phyloP scores from a whole-genome alignment of 2,329 filamentous ascomycete species.

The Verticillium dahliae region DNA sequence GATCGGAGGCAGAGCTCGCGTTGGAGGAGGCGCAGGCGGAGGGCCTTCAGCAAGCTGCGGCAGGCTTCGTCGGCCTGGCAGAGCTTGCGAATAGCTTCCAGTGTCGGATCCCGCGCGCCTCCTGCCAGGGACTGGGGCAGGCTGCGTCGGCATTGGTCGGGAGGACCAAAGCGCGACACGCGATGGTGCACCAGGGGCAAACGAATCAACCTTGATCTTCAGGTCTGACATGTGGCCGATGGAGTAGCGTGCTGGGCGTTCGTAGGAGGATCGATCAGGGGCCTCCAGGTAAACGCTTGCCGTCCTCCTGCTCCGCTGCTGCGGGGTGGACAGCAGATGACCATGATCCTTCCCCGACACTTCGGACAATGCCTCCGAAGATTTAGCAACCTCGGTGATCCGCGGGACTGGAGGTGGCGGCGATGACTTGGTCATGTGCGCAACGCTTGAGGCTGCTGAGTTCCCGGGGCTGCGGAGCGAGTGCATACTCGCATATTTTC shows the following conservation, averaged over 20 bases:
- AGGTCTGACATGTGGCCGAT: slow-evolving; percentile 1
- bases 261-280: neutral
- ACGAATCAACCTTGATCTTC: neutral
- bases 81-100: slow-evolving; percentile 14
- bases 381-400: slow-evolving; percentile 7
- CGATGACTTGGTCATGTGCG: slow-evolving; percentile 6
- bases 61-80: slow-evolving; percentile 39
- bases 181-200: neutral
- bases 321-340: slow-evolving; percentile 4
- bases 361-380: slow-evolving; percentile 26
- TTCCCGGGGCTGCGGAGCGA: slow-evolving; percentile 20
- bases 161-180: neutral
- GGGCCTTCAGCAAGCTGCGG: slow-evolving; percentile 43
- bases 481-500: slow-evolving; percentile 22
- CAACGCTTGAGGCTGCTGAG: slow-evolving; percentile 7
- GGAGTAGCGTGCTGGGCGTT: slow-evolving; percentile 1
- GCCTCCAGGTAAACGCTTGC: slow-evolving; percentile 14
- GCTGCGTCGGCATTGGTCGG: slow-evolving; percentile 20
- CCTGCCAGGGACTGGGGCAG: slow-evolving; percentile 3
- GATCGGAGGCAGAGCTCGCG: slow-evolving; percentile 46
- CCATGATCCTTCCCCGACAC: slow-evolving; percentile 17
- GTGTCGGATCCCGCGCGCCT: slow-evolving; percentile 13
- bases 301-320: slow-evolving; percentile 7
- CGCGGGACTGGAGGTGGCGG: slow-evolving; percentile 13
- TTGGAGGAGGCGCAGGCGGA: slow-evolving; percentile 48